Evolutionary conservation across 2,329 filamentous ascomycete species (phyloP), one percentile per base, ranked within the genome.

Genomic region (Nannizziopsis arthrosporioides): DNA sequence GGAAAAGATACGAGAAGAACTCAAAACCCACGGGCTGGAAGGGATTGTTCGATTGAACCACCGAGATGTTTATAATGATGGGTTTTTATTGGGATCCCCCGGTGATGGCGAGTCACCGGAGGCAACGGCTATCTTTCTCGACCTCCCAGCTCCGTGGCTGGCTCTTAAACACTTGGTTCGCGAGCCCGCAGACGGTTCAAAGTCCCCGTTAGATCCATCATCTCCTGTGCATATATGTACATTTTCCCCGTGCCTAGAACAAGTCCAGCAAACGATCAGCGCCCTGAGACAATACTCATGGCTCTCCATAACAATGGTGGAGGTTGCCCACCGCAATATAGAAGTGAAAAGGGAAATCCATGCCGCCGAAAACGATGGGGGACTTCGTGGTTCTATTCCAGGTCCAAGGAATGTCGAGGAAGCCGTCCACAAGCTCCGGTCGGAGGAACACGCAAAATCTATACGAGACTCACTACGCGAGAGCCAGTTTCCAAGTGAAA

Each of bases 161-260:
- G 71, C 71, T 1, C 59, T 73, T 19, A 69, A 67, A 45, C 69
- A 73, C 50, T 62, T 73, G 7, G 66, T 67, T 15, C 68, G 71
- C 30, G 55, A 62, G 17, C 56, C 62, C 1, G 48, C 58, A 3
- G 56, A 61, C 3, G 63, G 63, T 3, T 53, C 55, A 0, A 55
- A 61, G 46, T 74, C 75, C 1, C 73, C 78, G 0, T 73, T 96
- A 9, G 82, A 92, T 55, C 80, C 85, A 0, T 73, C 75, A n/a
- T 75, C 77, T 37, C 76, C 83, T 4, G 78, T 82, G 1, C 76
- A 92, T 60, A 76, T 98, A 47, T 98, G 92, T 70, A 93, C 88
- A 0, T 98, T 98, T 68, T 93, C 85, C 1, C 92, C 92, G 0
- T 98, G 92, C 66, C 93, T 98, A 55, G 92, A 98, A 67, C 92